These are phyloP conservation scores for barrel medic (Medicago truncatula) DNA, from an alignment of 306 rosid species.

Conservation along the genomic window DNA sequence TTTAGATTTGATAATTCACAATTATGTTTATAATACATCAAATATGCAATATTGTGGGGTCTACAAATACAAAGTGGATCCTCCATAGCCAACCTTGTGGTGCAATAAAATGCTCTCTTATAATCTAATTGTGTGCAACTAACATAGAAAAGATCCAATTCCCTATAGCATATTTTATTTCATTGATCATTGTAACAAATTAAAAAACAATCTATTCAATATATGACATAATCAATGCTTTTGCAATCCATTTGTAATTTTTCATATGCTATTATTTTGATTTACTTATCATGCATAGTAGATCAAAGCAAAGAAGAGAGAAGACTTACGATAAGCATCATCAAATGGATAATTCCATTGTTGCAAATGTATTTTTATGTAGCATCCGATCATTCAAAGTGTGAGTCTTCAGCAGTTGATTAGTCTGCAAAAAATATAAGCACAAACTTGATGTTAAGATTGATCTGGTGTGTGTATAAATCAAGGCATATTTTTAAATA, in stretches of 20 bases:
- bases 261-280: slow-evolving; percentile 4
- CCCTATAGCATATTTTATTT: no score
- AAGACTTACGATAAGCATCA: slow-evolving; percentile 60
- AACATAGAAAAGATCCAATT: no score
- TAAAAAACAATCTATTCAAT: no score
- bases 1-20: background rate
- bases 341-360: slow-evolving; percentile 60
- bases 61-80: no score
- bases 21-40: background rate
- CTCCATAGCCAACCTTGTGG: no score
- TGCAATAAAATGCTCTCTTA: no score
- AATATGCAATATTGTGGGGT: background rate
- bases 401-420: slow-evolving; percentile 4
- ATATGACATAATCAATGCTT: no score
- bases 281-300: background rate
- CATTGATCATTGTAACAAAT: no score
- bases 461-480: no score
- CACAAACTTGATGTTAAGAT: background rate
- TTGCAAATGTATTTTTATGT: slow-evolving; percentile 52
- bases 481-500: no score
- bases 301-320: background rate
- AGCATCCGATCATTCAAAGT: slow-evolving; percentile 32
- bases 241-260: background rate
- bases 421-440: background rate
- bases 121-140: no score